A percentile compares a stretch with the other conserved stretches of the same genome.
Evolutionary conservation across 192 early-diverging fungal species (phyloP).

Genomic region (Podila epigama): DNA sequence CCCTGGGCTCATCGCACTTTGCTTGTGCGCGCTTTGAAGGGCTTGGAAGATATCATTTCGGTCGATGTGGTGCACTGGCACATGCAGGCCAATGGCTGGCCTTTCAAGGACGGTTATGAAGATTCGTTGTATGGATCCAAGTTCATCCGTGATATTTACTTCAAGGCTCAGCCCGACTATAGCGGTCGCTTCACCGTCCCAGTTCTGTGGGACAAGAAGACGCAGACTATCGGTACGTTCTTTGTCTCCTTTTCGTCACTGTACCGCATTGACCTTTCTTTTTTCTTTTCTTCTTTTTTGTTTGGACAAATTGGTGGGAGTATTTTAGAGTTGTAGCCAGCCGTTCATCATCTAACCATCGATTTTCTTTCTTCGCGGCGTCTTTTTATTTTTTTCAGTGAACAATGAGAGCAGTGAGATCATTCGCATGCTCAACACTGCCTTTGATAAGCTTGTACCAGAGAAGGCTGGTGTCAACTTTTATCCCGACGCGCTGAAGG

Average conservation of each 20-base stretch:
- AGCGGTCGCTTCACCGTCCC: slow-evolving; percentile 89
- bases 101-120: slow-evolving; percentile 74
- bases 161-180: slow-evolving; percentile 87
- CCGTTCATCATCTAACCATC: background rate
- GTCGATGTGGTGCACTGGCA: slow-evolving; percentile 88
- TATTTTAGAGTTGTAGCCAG: background rate
- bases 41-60: slow-evolving; percentile 83
- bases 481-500: slow-evolving; percentile 81
- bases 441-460: slow-evolving; percentile 78
- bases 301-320: slow-evolving; percentile 6
- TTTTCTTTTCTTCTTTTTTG: background rate
- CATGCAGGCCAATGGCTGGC: slow-evolving; percentile 84
- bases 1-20: slow-evolving; percentile 82
- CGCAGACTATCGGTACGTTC: slow-evolving; percentile 76
- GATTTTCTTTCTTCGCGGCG: background rate
- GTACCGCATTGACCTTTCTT: background rate
- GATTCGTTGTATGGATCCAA: slow-evolving; percentile 79
- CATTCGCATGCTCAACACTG: slow-evolving; percentile 92
- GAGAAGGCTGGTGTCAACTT: slow-evolving; percentile 72
- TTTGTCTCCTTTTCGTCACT: too few species aligned
- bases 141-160: slow-evolving; percentile 88
- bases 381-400: slow-evolving; percentile 43
- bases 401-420: slow-evolving; percentile 98
- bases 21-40: slow-evolving; percentile 90
- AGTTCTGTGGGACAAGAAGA: slow-evolving; percentile 96